phyloP scores from a whole-genome alignment of 805 yeast genomes.

The Priceomyces castillae region DNA sequence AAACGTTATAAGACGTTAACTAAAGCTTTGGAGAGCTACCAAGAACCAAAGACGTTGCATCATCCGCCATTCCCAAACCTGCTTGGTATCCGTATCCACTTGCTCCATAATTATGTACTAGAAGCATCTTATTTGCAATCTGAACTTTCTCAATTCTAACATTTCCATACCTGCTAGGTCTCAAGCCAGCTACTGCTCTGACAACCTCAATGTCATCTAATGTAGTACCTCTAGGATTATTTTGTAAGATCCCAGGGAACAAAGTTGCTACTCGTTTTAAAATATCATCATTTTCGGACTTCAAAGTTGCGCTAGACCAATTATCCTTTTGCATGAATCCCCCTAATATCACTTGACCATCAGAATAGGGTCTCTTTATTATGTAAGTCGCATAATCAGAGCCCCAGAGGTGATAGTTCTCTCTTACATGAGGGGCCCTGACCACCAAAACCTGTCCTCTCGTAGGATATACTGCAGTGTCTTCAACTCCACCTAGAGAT shows the following conservation, averaged over 20 bases:
- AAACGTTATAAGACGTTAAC: not conserved
- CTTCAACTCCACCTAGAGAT: slow-evolving; percentile 62
- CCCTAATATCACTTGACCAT: slow-evolving; percentile 50
- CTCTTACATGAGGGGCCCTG: slow-evolving; percentile 63
- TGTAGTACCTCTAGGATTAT: slow-evolving; percentile 7
- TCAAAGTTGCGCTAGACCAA: slow-evolving; percentile 16
- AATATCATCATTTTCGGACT: slow-evolving; percentile 19
- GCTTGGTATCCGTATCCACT: slow-evolving; percentile 44
- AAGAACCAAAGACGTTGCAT: slow-evolving; percentile 39
- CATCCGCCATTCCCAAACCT: slow-evolving; percentile 57
- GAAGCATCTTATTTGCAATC: not conserved
- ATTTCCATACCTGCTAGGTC: slow-evolving; percentile 26
- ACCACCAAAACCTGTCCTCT: slow-evolving; percentile 80
- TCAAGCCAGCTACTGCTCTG: slow-evolving; percentile 21
- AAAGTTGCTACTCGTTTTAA: slow-evolving; percentile 15
- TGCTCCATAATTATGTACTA: slow-evolving; percentile 25
- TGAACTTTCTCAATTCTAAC: slow-evolving; percentile 19
- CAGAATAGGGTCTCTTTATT: slow-evolving; percentile 68
- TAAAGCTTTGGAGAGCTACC: not conserved
- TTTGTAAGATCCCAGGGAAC: slow-evolving; percentile 15
- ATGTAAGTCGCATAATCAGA: slow-evolving; percentile 56
- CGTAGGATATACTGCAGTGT: slow-evolving; percentile 61
- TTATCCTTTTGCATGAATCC: slow-evolving; percentile 21
- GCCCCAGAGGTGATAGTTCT: slow-evolving; percentile 64
- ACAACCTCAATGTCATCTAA: slow-evolving; percentile 20